Percentiles rank a stretch among this genome's conserved stretches.
Conservation (phyloP, 352 stramenopile species). For the Phytophthora hibernalis region DNA sequence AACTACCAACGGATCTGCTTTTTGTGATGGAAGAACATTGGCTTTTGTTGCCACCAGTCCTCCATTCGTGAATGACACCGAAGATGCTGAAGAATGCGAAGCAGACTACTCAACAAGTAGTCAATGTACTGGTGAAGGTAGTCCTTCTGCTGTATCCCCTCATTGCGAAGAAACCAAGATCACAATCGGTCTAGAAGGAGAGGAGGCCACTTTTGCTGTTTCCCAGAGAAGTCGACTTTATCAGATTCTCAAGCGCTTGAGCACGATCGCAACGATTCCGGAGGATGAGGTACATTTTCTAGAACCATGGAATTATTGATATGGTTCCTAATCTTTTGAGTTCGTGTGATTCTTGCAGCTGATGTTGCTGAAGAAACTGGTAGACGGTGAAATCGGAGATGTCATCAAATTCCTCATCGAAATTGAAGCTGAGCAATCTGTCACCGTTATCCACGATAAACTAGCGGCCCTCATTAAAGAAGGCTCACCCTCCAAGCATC, state of each 20-base stretch:
- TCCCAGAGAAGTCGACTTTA: slow-evolving; percentile 71
- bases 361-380: slow-evolving; percentile 70
- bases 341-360: slow-evolving; percentile 37
- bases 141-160: slow-evolving; percentile 22
- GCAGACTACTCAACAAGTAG: not conserved
- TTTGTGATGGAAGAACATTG: not conserved
- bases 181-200: slow-evolving; percentile 48
- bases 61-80: not conserved
- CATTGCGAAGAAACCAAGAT: slow-evolving; percentile 65
- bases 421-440: slow-evolving; percentile 49
- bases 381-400: slow-evolving; percentile 76
- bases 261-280: slow-evolving; percentile 44
- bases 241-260: slow-evolving; percentile 69
- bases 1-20: not conserved
- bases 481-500: slow-evolving; percentile 68
- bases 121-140: not conserved
- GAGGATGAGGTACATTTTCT: slow-evolving; percentile 62
- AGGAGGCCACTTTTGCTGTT: slow-evolving; percentile 42
- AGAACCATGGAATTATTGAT: not conserved
- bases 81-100: not conserved
- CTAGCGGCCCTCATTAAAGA: slow-evolving; percentile 51
- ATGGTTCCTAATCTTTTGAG: slow-evolving; percentile 10
- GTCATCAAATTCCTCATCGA: slow-evolving; percentile 68
- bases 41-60: slow-evolving; percentile 21
- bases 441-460: slow-evolving; percentile 39